These are phyloP conservation scores for Panaeolus cyanescens DNA, from an alignment of 768 basidiomycete genomes.

Conservation along the genomic window DNA sequence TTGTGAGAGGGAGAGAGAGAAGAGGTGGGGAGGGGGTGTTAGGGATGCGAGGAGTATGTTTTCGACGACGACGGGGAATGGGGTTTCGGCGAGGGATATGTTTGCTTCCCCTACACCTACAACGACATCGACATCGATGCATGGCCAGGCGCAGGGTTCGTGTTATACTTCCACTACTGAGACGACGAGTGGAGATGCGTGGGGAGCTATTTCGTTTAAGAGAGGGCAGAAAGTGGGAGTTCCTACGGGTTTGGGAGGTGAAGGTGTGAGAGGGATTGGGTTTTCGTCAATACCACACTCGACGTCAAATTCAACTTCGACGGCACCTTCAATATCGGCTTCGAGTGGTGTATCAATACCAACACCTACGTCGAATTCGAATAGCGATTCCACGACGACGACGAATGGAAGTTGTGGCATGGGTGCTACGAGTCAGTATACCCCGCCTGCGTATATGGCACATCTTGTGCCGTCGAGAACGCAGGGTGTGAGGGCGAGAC, in stretches of 20 bases:
- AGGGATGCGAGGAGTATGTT: not conserved
- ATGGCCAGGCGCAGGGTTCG: no score
- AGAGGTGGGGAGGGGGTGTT: not conserved
- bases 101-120: not conserved
- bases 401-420: no score
- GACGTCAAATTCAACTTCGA: not conserved
- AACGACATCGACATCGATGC: not conserved
- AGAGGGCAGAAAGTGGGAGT: not conserved
- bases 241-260: not conserved
- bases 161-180: not conserved
- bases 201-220: not conserved
- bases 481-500: slow-evolving; percentile 23
- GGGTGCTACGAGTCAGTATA: not conserved
- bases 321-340: not conserved
- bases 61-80: not conserved
- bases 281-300: not conserved
- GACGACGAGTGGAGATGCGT: not conserved
- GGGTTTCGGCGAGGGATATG: not conserved
- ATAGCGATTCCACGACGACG: not conserved
- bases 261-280: no score
- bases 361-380: not conserved
- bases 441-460: slow-evolving; percentile 23
- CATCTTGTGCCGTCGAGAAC: slow-evolving; percentile 28
- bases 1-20: not conserved
- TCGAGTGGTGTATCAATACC: no score